A percentile compares a stretch with the other conserved stretches of the same genome.
phyloP scores from a whole-genome alignment of 2,329 filamentous ascomycete species.

The Colletotrichum sp. region DNA sequence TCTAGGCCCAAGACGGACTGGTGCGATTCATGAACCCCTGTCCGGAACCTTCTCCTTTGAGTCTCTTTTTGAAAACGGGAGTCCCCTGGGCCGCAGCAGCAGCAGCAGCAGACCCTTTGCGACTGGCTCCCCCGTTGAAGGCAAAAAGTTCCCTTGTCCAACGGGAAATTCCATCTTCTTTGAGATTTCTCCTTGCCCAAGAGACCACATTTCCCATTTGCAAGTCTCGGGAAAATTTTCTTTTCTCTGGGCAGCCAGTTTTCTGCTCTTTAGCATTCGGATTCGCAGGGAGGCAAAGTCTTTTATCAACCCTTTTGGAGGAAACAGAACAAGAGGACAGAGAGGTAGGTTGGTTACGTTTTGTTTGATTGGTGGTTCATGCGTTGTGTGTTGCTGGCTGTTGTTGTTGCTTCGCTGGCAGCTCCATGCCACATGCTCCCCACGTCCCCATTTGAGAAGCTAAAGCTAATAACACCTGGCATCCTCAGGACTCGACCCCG shows the following conservation, averaged over 20 bases:
- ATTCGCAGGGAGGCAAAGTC: neutral
- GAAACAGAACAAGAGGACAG: neutral
- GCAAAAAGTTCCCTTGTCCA: slow-evolving; percentile 14
- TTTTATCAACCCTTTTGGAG: neutral
- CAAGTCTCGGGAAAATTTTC: slow-evolving; percentile 2
- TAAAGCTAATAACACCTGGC: slow-evolving; percentile 18
- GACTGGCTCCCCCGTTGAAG: slow-evolving; percentile 4
- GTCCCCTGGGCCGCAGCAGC: neutral
- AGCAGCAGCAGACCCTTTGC: neutral
- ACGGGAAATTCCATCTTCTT: slow-evolving; percentile 17
- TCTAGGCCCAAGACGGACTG: slow-evolving; percentile 7
- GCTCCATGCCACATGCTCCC: slow-evolving; percentile 8
- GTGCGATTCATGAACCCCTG: slow-evolving; percentile 14
- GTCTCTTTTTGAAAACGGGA: slow-evolving; percentile 1
- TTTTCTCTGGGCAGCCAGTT: neutral
- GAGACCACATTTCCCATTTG: slow-evolving; percentile 17
- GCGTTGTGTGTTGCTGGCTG: neutral
- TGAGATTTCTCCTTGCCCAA: neutral
- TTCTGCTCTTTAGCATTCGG: neutral
- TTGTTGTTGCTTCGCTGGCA: slow-evolving; percentile 12
- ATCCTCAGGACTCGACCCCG: slow-evolving; percentile 7
- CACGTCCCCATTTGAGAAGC: neutral
- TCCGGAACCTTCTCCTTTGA: slow-evolving; percentile 13
- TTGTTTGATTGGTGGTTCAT: neutral
- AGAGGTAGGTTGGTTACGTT: slow-evolving; percentile 10